Conservation (phyloP, 2,329 filamentous ascomycete species). For the Teratosphaeria viscida region DNA sequence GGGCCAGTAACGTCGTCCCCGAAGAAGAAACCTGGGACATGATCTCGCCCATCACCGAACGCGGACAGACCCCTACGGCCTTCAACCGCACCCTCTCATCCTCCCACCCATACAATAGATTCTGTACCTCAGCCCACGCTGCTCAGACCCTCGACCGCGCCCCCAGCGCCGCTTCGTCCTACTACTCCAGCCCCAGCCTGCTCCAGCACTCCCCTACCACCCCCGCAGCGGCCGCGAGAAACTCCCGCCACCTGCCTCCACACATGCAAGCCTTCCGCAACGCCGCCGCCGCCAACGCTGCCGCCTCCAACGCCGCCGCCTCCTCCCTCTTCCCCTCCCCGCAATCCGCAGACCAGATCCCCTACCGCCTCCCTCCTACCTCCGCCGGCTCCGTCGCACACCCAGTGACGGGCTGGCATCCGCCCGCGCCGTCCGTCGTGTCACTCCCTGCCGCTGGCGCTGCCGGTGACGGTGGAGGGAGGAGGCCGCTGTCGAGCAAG, state of each 20-base stretch:
- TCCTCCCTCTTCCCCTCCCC: conserved; percentile 20
- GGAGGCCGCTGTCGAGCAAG: conserved; percentile 6
- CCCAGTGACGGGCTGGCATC: conserved; percentile 26
- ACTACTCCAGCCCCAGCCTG: conserved; percentile 1
- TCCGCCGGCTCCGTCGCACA: conserved; percentile 19
- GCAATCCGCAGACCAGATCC: conserved; percentile 18
- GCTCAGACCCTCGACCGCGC: conserved; percentile 9
- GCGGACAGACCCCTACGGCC: not conserved
- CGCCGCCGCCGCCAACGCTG: conserved; percentile 11
- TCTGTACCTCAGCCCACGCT: conserved; percentile 14
- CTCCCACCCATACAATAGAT: conserved; percentile 7
- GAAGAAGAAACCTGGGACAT: conserved; percentile 13
- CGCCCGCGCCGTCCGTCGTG: conserved; percentile 17
- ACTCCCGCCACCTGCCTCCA: conserved; percentile 14
- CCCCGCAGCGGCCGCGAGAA: not conserved
- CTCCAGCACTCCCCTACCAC: not conserved
- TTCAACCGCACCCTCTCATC: conserved; percentile 2
- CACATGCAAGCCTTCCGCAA: conserved; percentile 24
- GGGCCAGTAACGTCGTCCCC: not conserved
- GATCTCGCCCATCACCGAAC: conserved; percentile 9
- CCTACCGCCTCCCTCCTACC: conserved; percentile 9
- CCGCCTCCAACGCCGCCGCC: too few species aligned
- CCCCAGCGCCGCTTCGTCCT: conserved; percentile 8
- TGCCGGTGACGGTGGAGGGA: not conserved
- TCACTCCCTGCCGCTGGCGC: not conserved